phyloP scores from a whole-genome alignment of 1,139 yeast species.

The Saccharomycopsis hybrid region DNA sequence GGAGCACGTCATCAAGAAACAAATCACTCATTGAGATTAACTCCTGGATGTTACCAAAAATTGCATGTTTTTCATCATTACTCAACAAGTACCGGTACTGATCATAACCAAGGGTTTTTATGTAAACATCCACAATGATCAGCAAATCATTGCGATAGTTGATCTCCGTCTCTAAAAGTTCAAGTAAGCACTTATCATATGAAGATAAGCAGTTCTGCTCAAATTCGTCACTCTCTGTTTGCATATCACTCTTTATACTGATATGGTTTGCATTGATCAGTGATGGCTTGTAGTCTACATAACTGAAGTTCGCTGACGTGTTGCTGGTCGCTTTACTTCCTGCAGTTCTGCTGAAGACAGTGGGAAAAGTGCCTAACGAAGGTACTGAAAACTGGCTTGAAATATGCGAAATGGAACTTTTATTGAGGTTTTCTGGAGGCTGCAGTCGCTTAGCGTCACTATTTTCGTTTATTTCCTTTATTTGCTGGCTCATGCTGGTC shows the following conservation, averaged over 20 bases:
- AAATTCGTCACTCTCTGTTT: too few relatives aligned
- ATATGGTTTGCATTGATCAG: not conserved
- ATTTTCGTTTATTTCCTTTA: not conserved
- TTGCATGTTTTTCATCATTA: conserved; percentile 2
- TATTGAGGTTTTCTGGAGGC: not conserved
- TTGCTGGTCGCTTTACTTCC: too few relatives aligned
- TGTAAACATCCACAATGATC: conserved; percentile 7
- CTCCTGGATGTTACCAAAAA: conserved; percentile 11
- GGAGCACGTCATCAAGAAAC: conserved; percentile 3
- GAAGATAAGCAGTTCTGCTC: too few relatives aligned
- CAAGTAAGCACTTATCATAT: conserved; percentile 8
- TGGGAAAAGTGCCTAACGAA: not conserved
- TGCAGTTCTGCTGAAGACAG: too few relatives aligned
- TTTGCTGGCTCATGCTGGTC: not conserved
- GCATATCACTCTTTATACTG: not conserved
- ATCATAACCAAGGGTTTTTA: conserved; percentile 2
- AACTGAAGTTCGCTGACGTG: too few relatives aligned
- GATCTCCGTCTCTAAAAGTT: conserved; percentile 12
- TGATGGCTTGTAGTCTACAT: too few relatives aligned
- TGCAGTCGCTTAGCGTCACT: not conserved
- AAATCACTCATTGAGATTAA: not conserved
- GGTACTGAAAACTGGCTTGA: not conserved
- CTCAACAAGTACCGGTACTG: conserved; percentile 4
- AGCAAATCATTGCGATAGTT: conserved; percentile 5
- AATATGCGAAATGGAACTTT: too few relatives aligned